Evolutionary conservation across 441 rosid species (phyloP), one percentile per base, ranked within the genome.

Genomic region (Sinapis alba): DNA sequence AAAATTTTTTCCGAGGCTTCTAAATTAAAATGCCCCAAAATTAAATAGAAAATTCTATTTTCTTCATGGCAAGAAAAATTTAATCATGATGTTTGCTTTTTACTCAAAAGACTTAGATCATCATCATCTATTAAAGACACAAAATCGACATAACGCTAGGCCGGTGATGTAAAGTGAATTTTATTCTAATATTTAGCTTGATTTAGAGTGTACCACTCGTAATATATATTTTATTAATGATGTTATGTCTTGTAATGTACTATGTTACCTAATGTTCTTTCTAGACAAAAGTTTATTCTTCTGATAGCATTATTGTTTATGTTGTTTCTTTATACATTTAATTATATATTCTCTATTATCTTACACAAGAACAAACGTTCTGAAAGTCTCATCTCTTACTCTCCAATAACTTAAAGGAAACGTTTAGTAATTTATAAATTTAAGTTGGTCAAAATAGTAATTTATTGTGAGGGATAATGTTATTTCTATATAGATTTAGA

Each of bases 181-280:
- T 34, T 50, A 77, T 65, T 34, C 69, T 47, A 71, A 77, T 43
- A 77, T 27, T 27, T 77, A 50, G 69, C 21, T 20, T 60, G 5
- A 47, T 71, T 12, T 36, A 59, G 72, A 77, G 68, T 32, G 1
- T 50, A 6, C 45, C 18, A 43, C 4, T 43, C 56, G 50, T 34
- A 13, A 47, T 45, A 56, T n/a, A 1, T 62, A 38, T 51, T 53
- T 54, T 18, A 15, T 16, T 60, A 18, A 23, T 38, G 53, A 36
- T 47, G 23, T 16, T 16, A 50, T 16, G 23, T 50, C 50, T 54
- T 56, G 18, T 65, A 59, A 24, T 6, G 45, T 65, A 70, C 32
- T 71, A 24, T 71, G 34, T 71, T 58, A 77, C 72, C 72, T 77
- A 77, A 65, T 59, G 62, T 71, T 71, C 76, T 59, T 47, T 23